Evolutionary conservation across 2,329 filamentous ascomycete species (phyloP), one percentile per base, ranked within the genome.

Genomic region (Cladosporium sp.): DNA sequence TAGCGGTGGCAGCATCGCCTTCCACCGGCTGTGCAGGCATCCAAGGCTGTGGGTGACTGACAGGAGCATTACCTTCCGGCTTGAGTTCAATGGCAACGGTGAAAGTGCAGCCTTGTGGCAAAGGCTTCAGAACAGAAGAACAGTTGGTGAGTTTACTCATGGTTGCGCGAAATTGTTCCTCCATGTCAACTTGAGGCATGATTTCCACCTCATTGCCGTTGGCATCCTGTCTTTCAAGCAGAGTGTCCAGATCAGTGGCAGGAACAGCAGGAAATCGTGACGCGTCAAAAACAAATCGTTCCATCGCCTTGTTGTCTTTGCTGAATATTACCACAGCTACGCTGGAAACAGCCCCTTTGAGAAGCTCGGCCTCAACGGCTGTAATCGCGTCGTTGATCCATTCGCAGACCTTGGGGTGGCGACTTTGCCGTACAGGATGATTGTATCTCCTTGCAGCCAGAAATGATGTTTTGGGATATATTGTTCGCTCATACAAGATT

Each of bases 301-400:
- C 84, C 61, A 85, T 75, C 37, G 83, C 79, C 60, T 81, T 80
- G 59, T 78, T 76, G 60, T 75, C 72, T 51, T 77, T 73, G 62
- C 75, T 78, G 71, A 80, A 82, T 59, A 86, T 79, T 51, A 85
- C 82, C 37, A 86, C 76, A 60, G 76, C 81, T 62, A 86, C 78
- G 56, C 77, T 76, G 30, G 80, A 77, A 37, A 85, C 81, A 58
- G 75, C 77, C 64, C 81, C 79, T 71, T 73, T 82, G 50, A 88
- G 80, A 37, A 96, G 80, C 75, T 95, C 88, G 3, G 78, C 79
- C 60, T 84, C 80, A 20, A 92, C 83, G 37, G 90, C 88, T 62
- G 85, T 78, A 42, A 94, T 84, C 64, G 92, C 90, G 72, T 94
- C 89, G 70, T 82, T 84, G 74, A 96, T 86, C 89, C 92, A 97